Base-by-base conservation (phyloP, 768 basidiomycete genomes). In the Boletus rufocinnamomeus region DNA sequence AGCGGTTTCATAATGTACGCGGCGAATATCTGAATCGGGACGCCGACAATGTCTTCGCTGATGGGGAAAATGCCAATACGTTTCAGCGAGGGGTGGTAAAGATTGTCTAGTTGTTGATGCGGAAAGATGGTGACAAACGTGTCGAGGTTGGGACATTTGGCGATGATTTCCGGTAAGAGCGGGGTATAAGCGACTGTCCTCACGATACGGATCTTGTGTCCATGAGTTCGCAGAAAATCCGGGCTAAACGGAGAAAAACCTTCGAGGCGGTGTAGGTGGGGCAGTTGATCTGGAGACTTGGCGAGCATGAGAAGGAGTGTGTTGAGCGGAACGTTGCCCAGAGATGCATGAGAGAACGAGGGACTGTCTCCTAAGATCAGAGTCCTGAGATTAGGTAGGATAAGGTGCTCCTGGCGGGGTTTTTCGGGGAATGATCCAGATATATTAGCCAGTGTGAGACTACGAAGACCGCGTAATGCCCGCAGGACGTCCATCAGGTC, bases 1-100 rank as follows among this genome's bases (percentile, higher is more conserved):
- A 80, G 68, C 7, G 79, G 79, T 21, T 61, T 66, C 66, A 82
- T 69, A 30, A 82, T 74, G 23, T 79, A 79, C 23, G 69, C 66
- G 6, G 66, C 62, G 47, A 77, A 80, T 45, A 79, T 67, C 27
- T 69, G 70, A 10, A 60, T 52, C 2, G 79, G 80, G 3, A 78
- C 77, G 2, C 63, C 66, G 11, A 75, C 68, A 8, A 66, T 38
- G 27, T 79, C 69, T 23, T 79, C 80, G 40, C 72, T 69, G 34
- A 72, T 63, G n/a, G 80, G 80, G 21, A 74, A 68, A 51, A 82
- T 75, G 37, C 79, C 79, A 19, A 82, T 79, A n/a, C 76, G 73
- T 41, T 69, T 63, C 3, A 82, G 60, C 0, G 73, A 62, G 2
- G 76, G 74, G 52, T 81, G 79, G n/a, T 68, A 71, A 8, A 66